These are phyloP conservation scores for Suillus lakei DNA, from an alignment of 768 basidiomycete genomes.

Conservation along the genomic window DNA sequence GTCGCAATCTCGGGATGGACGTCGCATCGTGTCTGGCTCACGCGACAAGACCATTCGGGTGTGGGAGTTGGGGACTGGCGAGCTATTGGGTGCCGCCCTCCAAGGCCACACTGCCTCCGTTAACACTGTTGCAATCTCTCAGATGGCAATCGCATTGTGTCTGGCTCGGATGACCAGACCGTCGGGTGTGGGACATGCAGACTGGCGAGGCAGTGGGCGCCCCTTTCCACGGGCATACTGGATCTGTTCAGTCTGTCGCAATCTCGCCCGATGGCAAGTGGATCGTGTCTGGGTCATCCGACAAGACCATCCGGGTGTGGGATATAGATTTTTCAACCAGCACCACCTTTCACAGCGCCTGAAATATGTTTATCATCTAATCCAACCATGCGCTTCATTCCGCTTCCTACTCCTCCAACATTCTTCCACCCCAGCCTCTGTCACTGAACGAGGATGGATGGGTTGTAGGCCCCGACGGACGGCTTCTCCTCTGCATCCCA, in stretches of 20 bases:
- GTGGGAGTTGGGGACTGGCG: background rate
- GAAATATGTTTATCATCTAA: background rate
- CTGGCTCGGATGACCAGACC: no score
- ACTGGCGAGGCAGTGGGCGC: no score
- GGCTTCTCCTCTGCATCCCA: background rate
- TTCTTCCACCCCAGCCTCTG: no score
- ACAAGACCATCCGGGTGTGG: slow-evolving; percentile 6
- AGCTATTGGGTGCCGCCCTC: background rate
- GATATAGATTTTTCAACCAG: background rate
- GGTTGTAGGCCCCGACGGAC: background rate
- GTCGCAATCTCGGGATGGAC: slow-evolving; percentile 2
- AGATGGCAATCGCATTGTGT: no score
- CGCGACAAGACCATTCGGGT: background rate
- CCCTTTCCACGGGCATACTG: no score
- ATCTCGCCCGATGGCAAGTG: no score
- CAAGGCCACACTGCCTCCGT: slow-evolving; percentile 8
- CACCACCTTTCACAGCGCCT: background rate
- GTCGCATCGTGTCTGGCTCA: slow-evolving; percentile 4
- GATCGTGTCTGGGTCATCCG: background rate
- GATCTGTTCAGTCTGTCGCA: no score
- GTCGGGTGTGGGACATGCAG: no score
- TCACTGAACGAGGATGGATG: no score
- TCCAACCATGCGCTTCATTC: background rate
- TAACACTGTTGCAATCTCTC: no score
- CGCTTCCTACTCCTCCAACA: no score